phyloP scores from a whole-genome alignment of 192 early-diverging fungal species.

The Physocladia obscura region DNA sequence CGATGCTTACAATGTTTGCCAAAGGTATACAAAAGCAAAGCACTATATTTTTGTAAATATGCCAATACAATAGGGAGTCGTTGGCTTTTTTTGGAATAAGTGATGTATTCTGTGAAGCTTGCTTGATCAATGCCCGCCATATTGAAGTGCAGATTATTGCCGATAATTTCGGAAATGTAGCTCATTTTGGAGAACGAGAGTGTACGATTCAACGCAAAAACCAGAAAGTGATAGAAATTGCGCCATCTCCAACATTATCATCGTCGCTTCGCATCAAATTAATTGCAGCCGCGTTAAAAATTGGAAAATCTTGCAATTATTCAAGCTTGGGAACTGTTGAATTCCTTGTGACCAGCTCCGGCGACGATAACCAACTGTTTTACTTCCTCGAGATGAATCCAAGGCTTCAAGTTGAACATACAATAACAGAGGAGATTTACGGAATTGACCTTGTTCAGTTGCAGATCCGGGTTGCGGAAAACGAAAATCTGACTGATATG shows the following conservation, averaged over 20 bases:
- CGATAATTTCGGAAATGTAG: slow-evolving; percentile 57
- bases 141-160: slow-evolving; percentile 59
- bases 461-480: slow-evolving; percentile 55
- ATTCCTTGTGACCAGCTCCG: slow-evolving; percentile 55
- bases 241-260: slow-evolving; percentile 52
- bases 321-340: slow-evolving; percentile 65
- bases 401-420: slow-evolving; percentile 68
- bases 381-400: slow-evolving; percentile 73
- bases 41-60: too few relatives aligned
- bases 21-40: too few relatives aligned
- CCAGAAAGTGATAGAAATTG: slow-evolving; percentile 66
- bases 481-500: not conserved
- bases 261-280: slow-evolving; percentile 28
- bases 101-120: too few relatives aligned
- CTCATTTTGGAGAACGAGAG: slow-evolving; percentile 60
- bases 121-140: too few relatives aligned
- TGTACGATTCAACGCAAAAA: slow-evolving; percentile 66
- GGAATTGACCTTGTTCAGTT: slow-evolving; percentile 64
- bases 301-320: slow-evolving; percentile 37
- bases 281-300: not conserved
- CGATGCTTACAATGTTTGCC: too few relatives aligned
- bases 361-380: slow-evolving; percentile 45
- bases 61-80: too few relatives aligned
- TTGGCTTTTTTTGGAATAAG: too few relatives aligned
- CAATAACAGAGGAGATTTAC: slow-evolving; percentile 60